Evolutionary conservation across 225 moss, liverwort and hornwort genomes (phyloP).

Genomic region (Takakia lepidozioides): DNA sequence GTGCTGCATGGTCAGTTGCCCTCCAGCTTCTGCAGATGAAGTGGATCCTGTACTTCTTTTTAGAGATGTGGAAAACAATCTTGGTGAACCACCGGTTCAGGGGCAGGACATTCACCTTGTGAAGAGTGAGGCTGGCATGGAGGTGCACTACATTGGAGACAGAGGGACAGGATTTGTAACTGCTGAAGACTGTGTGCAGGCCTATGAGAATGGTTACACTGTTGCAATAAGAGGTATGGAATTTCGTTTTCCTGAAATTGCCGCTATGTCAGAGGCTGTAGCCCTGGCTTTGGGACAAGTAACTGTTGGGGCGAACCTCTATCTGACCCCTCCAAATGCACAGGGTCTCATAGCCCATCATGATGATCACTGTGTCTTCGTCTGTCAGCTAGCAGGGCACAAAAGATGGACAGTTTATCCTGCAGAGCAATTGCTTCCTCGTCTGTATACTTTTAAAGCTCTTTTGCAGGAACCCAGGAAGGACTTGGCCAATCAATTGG

Average conservation of each 20-base stretch:
- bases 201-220: constrained; percentile 48
- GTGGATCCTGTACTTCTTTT: constrained; percentile 28
- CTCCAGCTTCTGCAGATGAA: constrained; percentile 53
- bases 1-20: constrained; percentile 43
- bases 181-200: constrained; percentile 43
- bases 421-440: constrained; percentile 45
- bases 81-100: constrained; percentile 41
- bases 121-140: constrained; percentile 20
- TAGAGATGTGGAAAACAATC: constrained; percentile 34
- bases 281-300: constrained; percentile 63
- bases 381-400: constrained; percentile 62
- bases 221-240: constrained; percentile 72
- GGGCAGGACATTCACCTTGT: constrained; percentile 20
- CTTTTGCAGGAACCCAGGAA: constrained; percentile 16
- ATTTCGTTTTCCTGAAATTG: constrained; percentile 56
- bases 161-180: constrained; percentile 12
- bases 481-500: constrained; percentile 13
- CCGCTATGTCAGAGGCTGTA: constrained; percentile 32
- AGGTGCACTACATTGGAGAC: constrained; percentile 26
- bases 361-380: constrained; percentile 87
- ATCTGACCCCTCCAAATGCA: constrained; percentile 65
- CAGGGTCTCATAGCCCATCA: constrained; percentile 75
- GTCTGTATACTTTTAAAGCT: constrained; percentile 40
- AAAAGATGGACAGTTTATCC: constrained; percentile 64
- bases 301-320: constrained; percentile 80